Base-by-base conservation (phyloP, 352 stramenopile species). In the Globisporangium polare region DNA sequence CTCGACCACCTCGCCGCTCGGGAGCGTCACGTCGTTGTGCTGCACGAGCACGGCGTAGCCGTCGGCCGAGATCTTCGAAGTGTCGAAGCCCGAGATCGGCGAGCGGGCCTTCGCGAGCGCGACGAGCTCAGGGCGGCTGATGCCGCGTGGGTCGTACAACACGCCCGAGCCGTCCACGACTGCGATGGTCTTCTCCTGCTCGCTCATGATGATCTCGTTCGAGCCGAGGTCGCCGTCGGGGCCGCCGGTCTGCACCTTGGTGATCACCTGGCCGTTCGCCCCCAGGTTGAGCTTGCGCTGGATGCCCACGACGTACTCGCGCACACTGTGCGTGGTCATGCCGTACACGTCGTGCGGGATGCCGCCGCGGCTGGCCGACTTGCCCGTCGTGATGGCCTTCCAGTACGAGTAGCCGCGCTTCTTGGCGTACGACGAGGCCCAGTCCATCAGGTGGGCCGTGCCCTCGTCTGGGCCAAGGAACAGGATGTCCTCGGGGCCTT, bases 261-360 rank as follows among this genome's bases (percentile, higher is more conserved):
- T 98, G 72, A 99, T 98, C 10, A 75, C 59, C 33, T 94, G 71
- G 58, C 89, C 81, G 31, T 79, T 83, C 24, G 87, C 88, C 70
- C 97, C 73, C 33, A 98, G 93, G 46, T 92, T 83, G 22, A 98
- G 71, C 69, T 94, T 90, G 52, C 83, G 76, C 70, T 99, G 82
- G 35, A 97, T 97, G 24, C 97, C 95, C 62, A 97, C 84, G 41
- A 99, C 83, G 72, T 98, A 99, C 31, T 99, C 95, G 57, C 95
- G 95, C 20, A 99, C 96, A 70, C 95, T 97, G 74, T 99, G 95
- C 22, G 81, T 97, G 9, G 97, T 99, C 53, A 99, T 97, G 55
- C 96, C 97, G 78, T 97, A 99, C 62, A 97, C 86, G 65, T 99
- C 98, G 83, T 99, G 97, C 52, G 98, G 98, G 70, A 99, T 99